Evolutionary conservation across 352 stramenopile species (phyloP).

Genomic region (Phytopythium kandeliae): DNA sequence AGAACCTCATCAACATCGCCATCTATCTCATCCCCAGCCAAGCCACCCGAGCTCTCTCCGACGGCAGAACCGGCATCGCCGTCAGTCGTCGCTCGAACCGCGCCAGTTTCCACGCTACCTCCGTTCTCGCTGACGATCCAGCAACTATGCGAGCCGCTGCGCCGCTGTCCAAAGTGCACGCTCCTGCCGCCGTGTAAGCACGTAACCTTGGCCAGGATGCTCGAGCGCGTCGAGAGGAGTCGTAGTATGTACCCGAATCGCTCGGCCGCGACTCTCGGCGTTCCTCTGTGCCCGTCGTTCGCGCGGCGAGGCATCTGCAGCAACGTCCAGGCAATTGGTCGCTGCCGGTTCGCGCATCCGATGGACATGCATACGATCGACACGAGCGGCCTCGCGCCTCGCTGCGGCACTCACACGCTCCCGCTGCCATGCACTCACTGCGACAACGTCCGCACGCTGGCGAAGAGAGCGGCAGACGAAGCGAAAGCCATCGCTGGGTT

Average conservation of each 20-base stretch:
- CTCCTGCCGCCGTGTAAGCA: constrained; percentile 58
- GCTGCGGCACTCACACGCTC: constrained; percentile 49
- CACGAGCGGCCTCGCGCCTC: constrained; percentile 23
- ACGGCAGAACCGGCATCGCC: neutral
- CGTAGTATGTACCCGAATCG: constrained; percentile 39
- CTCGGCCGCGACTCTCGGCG: neutral
- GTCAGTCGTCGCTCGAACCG: too few species aligned
- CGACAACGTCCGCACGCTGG: constrained; percentile 22
- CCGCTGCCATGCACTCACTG: constrained; percentile 59
- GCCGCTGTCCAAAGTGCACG: constrained; percentile 60
- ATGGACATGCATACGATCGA: constrained; percentile 48
- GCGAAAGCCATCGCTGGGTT: constrained; percentile 15
- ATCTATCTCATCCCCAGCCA: neutral
- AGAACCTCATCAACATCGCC: neutral
- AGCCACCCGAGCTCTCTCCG: neutral
- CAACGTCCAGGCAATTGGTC: constrained; percentile 55
- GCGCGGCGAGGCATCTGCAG: constrained; percentile 35
- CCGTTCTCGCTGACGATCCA: constrained; percentile 57
- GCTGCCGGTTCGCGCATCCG: constrained; percentile 59
- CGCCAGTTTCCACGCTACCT: neutral
- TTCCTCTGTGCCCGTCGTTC: constrained; percentile 48
- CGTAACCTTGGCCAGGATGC: constrained; percentile 37
- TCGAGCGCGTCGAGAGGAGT: constrained; percentile 32
- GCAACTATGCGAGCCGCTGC: constrained; percentile 48
- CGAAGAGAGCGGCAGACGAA: constrained; percentile 15